Evolutionary conservation across 345 rosid genomes (phyloP), one percentile per base, ranked within the genome.

Genomic region (Salix caprea): DNA sequence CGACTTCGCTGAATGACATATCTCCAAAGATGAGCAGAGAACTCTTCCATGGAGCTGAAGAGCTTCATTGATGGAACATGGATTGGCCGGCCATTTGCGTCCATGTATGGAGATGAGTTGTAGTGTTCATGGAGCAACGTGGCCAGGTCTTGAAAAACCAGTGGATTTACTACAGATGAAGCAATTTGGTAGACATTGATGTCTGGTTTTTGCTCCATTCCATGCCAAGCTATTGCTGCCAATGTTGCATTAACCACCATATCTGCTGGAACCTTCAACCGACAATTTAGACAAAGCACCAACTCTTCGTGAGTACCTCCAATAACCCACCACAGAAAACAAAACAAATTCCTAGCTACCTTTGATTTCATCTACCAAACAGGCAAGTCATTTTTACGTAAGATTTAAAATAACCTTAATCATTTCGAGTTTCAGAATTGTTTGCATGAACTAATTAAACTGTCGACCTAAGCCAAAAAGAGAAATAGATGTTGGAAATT

Each of bases 221-320:
- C 98, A 36, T 92, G 99, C 65, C 72, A 86, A 8, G 95, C 96
- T 26, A 93, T 89, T 76, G 99, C 98, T 79, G 98, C 99, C 77
- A 96, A 64, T 42, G 90, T 91, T 58, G 99, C 98, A 75, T 92
- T 92, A 6, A 92, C 97, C 4, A 92, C 97, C 89, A 90, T 92
- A 71, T 92, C 94, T 32, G 88, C 94, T 2, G 92, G 97, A 16
- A 92, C 97, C 92, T 91, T 82, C 37, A 76, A 65, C 8, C 32
- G 6, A 32, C 54, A 44, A 65, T 15, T 42, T 34, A 21, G 32
- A 28, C 18, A 73, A 26, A 36, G 54, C 74, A 76, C 6, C 74
- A 60, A 60, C 13, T 58, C 77, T 65, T n/a, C 19, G 30, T 65
- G 54, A 36, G 19, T 13, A 46, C 30, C 13, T 42, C 3, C 46